Base-by-base conservation (phyloP, 2,329 filamentous ascomycete species). In the Alternaria postmessia region DNA sequence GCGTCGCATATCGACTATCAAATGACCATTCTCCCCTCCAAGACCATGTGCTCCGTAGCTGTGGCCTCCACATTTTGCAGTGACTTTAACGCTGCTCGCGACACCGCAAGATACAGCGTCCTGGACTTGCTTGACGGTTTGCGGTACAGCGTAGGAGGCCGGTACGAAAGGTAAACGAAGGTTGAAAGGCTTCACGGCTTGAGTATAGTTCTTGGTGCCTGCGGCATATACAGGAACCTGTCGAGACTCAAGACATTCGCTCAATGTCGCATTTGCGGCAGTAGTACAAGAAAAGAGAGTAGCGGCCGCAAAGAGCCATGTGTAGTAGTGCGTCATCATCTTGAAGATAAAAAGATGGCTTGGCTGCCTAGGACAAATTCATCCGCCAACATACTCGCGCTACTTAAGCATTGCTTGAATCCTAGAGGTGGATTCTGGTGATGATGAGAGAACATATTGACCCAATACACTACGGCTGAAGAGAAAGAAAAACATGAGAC, bases 31-130 rank as follows among this genome's bases (percentile, higher is more conserved):
- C 65, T 82, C 77, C 7, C 82, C 82, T 20, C 81, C 81, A 1
- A 84, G 75, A 0, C 81, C 81, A 51, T 82, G 80, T 0, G 81
- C 80, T 1, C 73, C 87, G 63, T 87, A 90, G 0, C 86, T 88
- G 65, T 89, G 87, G 0, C 88, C 88, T 12, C 87, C 87, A 3
- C 86, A 88, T 61, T 82, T 85, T 16, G 87, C 83, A 67, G 88
- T 86, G 0, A 89, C 85, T 54, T 82, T 81, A 26, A 85, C 73
- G 5, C 76, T 77, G 57, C 80, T 80, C 12, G 79, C 64, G 0
- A 74, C 79, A 1, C 86, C 87, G 66, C 87, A 89, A 52, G 83
- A 82, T 38, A 89, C 80, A 9, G 86, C 83, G 14, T 74, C 81
- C 3, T 85, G 81, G 2, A 89, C 82, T 53, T 88, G 83, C 8